These are phyloP conservation scores for Bromus sterilis DNA, from an alignment of 176 grass and related monocot species.

Conservation along the genomic window DNA sequence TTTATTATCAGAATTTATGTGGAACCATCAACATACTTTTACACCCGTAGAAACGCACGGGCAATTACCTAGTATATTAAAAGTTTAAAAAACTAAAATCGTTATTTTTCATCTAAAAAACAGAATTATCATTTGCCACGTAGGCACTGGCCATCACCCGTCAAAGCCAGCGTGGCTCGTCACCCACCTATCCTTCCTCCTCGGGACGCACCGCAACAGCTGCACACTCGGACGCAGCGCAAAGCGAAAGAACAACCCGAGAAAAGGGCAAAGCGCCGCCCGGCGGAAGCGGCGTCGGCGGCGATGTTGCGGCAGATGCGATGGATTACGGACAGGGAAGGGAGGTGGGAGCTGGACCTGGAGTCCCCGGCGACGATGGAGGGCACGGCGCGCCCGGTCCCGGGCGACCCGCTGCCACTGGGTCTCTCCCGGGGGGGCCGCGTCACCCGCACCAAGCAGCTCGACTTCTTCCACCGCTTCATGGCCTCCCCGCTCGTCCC, in stretches of 20 bases:
- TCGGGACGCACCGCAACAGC: background rate
- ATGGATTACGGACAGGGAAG: conserved; percentile 55
- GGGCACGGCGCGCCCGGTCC: conserved; percentile 75
- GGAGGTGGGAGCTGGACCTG: conserved; percentile 75
- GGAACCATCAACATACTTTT: too few relatives aligned
- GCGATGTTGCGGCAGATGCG: conserved; percentile 66
- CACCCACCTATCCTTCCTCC: conserved; percentile 22
- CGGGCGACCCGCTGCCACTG: conserved; percentile 62
- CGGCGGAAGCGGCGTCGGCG: conserved; percentile 2
- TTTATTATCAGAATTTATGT: too few relatives aligned
- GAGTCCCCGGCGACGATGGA: conserved; percentile 87
- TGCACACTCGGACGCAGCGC: background rate
- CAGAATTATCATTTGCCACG: background rate
- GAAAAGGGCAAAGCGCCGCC: background rate
- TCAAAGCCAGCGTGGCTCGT: background rate
- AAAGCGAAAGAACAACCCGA: background rate
- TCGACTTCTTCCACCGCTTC: conserved; percentile 96
- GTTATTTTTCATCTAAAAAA: too few relatives aligned
- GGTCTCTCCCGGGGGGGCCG: conserved; percentile 65
- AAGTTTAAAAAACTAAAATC: too few relatives aligned
- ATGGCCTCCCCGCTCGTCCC: conserved; percentile 86
- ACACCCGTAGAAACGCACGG: too few relatives aligned
- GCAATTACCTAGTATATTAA: too few relatives aligned
- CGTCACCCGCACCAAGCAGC: conserved; percentile 87
- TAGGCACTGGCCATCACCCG: background rate